Evolutionary conservation across 208 protist species (phyloP).

Genomic region (Leishmania turanica): DNA sequence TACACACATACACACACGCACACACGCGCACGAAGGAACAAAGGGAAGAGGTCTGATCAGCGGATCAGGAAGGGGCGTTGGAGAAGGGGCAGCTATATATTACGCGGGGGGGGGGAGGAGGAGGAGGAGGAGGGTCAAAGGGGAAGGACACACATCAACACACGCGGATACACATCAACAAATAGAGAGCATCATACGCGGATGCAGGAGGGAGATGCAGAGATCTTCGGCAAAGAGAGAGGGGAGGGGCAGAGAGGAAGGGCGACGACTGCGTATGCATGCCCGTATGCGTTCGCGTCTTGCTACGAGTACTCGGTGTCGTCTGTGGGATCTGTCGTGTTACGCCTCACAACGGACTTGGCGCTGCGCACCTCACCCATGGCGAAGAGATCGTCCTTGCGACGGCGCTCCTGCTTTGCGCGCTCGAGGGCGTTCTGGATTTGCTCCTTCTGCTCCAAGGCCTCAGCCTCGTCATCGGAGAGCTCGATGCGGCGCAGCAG

Average conservation of each 20-base stretch:
- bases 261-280: background rate
- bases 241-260: background rate
- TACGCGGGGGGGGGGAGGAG: background rate
- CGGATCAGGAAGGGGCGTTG: too few species aligned
- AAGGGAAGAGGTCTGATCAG: constrained; percentile 7
- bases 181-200: background rate
- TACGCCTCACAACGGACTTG: constrained; percentile 33
- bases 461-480: constrained; percentile 52
- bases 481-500: constrained; percentile 60
- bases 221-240: background rate
- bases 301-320: constrained; percentile 22
- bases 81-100: background rate
- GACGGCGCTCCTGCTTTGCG: constrained; percentile 70
- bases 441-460: constrained; percentile 72
- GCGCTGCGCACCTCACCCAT: constrained; percentile 78
- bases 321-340: constrained; percentile 13
- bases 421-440: constrained; percentile 75
- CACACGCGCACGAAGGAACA: background rate
- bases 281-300: background rate
- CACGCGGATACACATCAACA: background rate
- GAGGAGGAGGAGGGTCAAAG: background rate
- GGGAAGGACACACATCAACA: background rate
- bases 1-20: background rate
- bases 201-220: background rate
- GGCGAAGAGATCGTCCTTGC: constrained; percentile 72